Evolutionary conservation across 2,329 filamentous ascomycete genomes (phyloP), one percentile per base, ranked within the genome.

Genomic region (Alternaria postmessia): DNA sequence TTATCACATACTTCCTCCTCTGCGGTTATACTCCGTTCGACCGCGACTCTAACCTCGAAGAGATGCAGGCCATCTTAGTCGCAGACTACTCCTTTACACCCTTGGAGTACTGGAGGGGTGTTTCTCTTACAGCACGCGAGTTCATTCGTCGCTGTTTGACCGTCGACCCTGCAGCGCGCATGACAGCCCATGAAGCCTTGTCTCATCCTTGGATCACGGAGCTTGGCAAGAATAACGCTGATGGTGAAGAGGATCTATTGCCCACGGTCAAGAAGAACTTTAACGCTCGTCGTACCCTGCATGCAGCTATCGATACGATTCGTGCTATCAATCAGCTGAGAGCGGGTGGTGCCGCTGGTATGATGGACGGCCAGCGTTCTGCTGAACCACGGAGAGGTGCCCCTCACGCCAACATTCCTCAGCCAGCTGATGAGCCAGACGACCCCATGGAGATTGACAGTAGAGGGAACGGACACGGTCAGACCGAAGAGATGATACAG

Each of bases 1-100:
- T 99, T 43, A 99, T 99, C 75, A 98, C 95, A 32, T 99, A 98
- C 83, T 99, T 99, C 83, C 84, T 99, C 30, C 89, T 99, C 51
- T 98, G 95, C 80, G 95, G 95, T 60, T 98, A 98, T 82, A 99
- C 95, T 1, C 95, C 95, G 12, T 99, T 99, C 78, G 95, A 99
- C 81, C 91, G 95, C 57, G 95, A 98, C 79, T 94, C 89, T 71
- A 97, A 99, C 80, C 89, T 98, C 74, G 95, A 99, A 82, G 95
- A 99, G 82, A 98, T 99, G 94, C 94, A 98, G 82, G 95, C 95
- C 70, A 99, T 99, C 76, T 88, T 98, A 57, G 91, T 93, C 64
- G 95, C 95, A 61, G 94, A 98, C 82, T 99, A 98, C 84, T 91
- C 89, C 75, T 99, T 98, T 80, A 94, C 92, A 4, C 95, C 95